Percentiles rank a stretch among this genome's conserved stretches.
phyloP scores from a whole-genome alignment of 768 basidiomycete species.

The Boletus sp. region DNA sequence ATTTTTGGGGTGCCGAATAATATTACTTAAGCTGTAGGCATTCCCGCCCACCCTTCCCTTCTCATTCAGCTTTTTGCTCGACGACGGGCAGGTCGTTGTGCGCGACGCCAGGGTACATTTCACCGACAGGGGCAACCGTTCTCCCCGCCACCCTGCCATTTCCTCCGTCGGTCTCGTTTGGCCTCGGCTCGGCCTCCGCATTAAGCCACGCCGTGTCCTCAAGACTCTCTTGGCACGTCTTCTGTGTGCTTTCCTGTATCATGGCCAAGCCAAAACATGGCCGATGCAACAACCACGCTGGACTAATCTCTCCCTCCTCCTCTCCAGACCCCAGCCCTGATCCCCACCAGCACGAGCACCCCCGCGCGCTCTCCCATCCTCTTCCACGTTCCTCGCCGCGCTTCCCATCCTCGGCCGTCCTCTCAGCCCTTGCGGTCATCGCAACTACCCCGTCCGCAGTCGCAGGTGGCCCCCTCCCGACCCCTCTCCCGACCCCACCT shows the following conservation, averaged over 20 bases:
- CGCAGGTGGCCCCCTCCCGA: conserved; percentile 43
- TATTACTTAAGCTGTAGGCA: conserved; percentile 24
- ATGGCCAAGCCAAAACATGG: conserved; percentile 55
- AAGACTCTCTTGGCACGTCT: conserved; percentile 38
- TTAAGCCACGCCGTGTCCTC: conserved; percentile 32
- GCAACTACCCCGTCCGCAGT: conserved; percentile 45
- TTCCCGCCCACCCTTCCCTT: conserved; percentile 8
- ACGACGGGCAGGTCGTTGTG: conserved; percentile 9
- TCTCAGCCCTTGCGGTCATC: conserved; percentile 56
- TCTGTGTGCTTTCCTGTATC: conserved; percentile 33
- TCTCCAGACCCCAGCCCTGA: conserved; percentile 17
- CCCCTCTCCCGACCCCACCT: conserved; percentile 32
- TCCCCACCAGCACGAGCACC: neutral
- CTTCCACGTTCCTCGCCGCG: conserved; percentile 9
- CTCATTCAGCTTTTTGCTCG: neutral
- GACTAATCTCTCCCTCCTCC: conserved; percentile 1
- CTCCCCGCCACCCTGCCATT: neutral
- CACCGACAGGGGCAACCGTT: neutral
- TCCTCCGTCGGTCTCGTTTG: neutral
- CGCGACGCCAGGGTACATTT: neutral
- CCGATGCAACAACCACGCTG: conserved; percentile 27
- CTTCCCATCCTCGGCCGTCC: conserved; percentile 48
- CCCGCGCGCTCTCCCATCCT: neutral
- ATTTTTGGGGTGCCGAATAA: conserved; percentile 19
- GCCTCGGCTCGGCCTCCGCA: conserved; percentile 15